Evolutionary conservation across 768 basidiomycete species (phyloP), one percentile per base, ranked within the genome.

Genomic region (Boletus tylopilopsis): DNA sequence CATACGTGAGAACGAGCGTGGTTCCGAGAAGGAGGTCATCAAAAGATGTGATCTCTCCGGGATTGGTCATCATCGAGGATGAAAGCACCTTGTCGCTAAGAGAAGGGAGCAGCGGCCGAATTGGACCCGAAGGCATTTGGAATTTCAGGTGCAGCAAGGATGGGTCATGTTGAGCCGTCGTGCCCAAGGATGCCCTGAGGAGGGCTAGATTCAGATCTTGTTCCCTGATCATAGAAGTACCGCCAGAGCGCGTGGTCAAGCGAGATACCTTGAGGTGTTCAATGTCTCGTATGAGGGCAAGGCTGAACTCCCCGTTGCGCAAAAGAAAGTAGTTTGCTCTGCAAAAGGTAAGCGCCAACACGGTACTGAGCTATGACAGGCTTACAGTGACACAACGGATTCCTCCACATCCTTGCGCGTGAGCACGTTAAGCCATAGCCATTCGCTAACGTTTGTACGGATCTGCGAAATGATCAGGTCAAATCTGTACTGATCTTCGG

Each of bases 351-450:
- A 54, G 57, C 36, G 55, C 40, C 23, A 15, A 47, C 21, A 45
- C 21, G 22, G 39, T 34, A 39, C 30, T 11, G 33, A 33, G 38
- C 19, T 47, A 34, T 40, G 37, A 35, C 27, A 25, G 1, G 70
- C 89, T 64, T 67, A 93, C 92, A 94, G 64, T 12, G 90, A 87
- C 57, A 93, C 82, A 18, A 95, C 81, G 0, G 92, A 86, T 21
- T 87, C 86, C 54, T 87, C 84, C 1, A 94, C 85, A 53, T 93
- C 90, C 57, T 81, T 79, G 59, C 78, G 77, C 2, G 91, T 94
- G 44, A 96, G 73, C 32, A 95, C 85, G 60, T 94, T 91, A 21
- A 82, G 67, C 94, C 93, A 96, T 2, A 96, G 73, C 92, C 93
- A 96, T 73, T 96, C 94, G 62, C 91, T 88, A 43, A 94, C 80